Conservation (phyloP, 2,329 filamentous ascomycete species). For the Endoconidiophora polonica region DNA sequence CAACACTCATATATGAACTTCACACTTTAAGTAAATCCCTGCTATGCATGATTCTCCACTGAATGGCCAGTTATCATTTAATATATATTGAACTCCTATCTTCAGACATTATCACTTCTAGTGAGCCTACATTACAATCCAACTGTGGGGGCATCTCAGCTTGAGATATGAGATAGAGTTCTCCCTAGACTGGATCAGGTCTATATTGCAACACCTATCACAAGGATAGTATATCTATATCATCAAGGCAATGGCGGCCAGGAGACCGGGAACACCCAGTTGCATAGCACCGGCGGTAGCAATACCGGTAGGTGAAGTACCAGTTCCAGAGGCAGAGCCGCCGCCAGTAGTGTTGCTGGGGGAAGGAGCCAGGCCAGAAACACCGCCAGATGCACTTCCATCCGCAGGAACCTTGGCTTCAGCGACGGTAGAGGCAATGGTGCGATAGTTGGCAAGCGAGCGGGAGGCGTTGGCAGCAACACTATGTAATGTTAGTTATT, state of each 20-base stretch:
- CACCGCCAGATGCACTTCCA: slow-evolving; percentile 5
- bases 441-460: slow-evolving; percentile 33
- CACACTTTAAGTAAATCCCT: neutral
- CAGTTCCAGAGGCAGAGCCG: slow-evolving; percentile 3
- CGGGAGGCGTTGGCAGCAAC: slow-evolving; percentile 34
- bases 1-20: neutral
- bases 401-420: slow-evolving; percentile 17
- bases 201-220: no score
- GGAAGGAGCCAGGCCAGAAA: slow-evolving; percentile 8
- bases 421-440: slow-evolving; percentile 22
- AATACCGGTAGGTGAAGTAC: neutral
- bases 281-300: slow-evolving; percentile 10
- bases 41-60: neutral
- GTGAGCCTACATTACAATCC: neutral
- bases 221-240: neutral
- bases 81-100: neutral
- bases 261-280: slow-evolving; percentile 7
- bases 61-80: neutral
- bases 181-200: neutral
- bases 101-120: neutral
- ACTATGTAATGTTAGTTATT: slow-evolving; percentile 17
- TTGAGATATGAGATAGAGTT: neutral
- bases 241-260: slow-evolving; percentile 6
- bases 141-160: neutral
- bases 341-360: neutral